These are phyloP conservation scores for Vitellaria paradoxa DNA, from an alignment of 179 eudicot species.

Conservation along the genomic window DNA sequence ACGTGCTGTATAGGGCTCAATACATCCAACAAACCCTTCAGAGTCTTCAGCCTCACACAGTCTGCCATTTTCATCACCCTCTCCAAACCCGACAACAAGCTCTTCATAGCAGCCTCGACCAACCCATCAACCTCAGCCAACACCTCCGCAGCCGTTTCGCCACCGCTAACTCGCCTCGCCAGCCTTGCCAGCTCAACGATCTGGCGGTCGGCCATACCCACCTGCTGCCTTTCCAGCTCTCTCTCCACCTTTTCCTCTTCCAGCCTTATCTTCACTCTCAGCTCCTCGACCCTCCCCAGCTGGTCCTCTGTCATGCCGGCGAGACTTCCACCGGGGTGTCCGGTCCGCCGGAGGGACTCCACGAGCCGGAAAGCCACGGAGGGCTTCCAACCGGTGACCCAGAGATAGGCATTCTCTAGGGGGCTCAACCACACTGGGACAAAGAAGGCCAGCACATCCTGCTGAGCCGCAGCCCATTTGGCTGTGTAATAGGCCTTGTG, in stretches of 20 bases:
- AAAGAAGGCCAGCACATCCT: slow-evolving; percentile 59
- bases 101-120: slow-evolving; percentile 41
- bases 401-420: slow-evolving; percentile 43
- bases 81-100: slow-evolving; percentile 45
- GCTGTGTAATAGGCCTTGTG: slow-evolving; percentile 59
- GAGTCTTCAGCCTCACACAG: slow-evolving; percentile 59
- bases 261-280: slow-evolving; percentile 39
- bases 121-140: slow-evolving; percentile 17
- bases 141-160: background rate
- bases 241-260: slow-evolving; percentile 74
- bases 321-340: slow-evolving; percentile 32
- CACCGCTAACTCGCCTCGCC: slow-evolving; percentile 7
- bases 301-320: slow-evolving; percentile 52
- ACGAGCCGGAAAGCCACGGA: slow-evolving; percentile 44
- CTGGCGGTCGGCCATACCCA: slow-evolving; percentile 42
- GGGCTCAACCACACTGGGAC: slow-evolving; percentile 57
- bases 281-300: slow-evolving; percentile 27
- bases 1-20: slow-evolving; percentile 48
- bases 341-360: slow-evolving; percentile 33
- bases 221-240: slow-evolving; percentile 70
- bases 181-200: slow-evolving; percentile 44
- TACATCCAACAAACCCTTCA: slow-evolving; percentile 64
- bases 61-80: slow-evolving; percentile 68
- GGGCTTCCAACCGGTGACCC: slow-evolving; percentile 93
- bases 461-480: slow-evolving; percentile 66